Evolutionary conservation across 179 eudicot genomes (phyloP).

Genomic region (Carnegiea gigantea): DNA sequence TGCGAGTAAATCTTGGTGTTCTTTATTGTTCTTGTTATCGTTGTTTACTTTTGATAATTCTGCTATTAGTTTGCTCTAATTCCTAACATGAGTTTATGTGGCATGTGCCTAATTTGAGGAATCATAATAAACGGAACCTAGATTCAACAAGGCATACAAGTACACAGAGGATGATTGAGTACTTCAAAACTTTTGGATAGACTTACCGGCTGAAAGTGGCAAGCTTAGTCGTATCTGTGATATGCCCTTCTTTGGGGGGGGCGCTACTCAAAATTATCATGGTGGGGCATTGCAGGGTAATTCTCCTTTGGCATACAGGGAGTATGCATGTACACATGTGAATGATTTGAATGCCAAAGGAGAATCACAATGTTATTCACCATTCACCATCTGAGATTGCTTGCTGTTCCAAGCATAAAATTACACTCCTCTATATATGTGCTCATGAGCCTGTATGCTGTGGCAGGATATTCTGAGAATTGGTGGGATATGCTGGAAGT

Average conservation of each 20-base stretch:
- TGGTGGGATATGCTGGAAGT: no score
- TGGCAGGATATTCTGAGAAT: no score
- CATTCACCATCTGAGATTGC: neutral
- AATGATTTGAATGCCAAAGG: conserved; percentile 41
- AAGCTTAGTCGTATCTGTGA: no score
- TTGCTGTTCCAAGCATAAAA: neutral
- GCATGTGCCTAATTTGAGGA: neutral
- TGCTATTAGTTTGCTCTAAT: no score
- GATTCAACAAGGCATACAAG: neutral
- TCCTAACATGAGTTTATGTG: neutral
- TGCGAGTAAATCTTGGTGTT: no score
- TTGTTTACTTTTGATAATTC: no score
- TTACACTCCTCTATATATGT: conserved; percentile 1
- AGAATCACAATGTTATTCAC: conserved; percentile 46
- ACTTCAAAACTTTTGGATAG: neutral
- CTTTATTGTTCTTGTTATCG: no score
- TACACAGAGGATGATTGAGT: neutral
- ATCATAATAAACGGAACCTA: neutral
- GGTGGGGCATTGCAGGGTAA: conserved; percentile 44
- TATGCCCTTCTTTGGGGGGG: no score
- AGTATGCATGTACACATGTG: conserved; percentile 29
- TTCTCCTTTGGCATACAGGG: conserved; percentile 46
- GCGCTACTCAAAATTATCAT: neutral
- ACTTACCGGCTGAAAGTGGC: no score
- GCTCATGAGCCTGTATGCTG: no score